Percentiles rank a stretch among this genome's conserved stretches.
phyloP scores from a whole-genome alignment of 371 early-diverging fungal genomes.

The Zychaea mexicana region DNA sequence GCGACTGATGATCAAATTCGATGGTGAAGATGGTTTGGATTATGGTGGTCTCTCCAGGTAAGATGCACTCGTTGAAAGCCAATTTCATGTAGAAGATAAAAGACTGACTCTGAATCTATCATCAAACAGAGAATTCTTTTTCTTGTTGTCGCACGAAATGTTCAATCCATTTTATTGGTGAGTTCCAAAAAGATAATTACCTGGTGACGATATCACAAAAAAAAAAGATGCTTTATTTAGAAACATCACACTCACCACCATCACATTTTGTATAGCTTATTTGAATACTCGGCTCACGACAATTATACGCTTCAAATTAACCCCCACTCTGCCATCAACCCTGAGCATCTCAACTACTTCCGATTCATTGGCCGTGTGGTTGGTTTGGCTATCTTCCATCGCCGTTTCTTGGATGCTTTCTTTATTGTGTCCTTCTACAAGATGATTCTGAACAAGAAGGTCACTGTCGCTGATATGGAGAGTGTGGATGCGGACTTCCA shows the following conservation, averaged over 20 bases:
- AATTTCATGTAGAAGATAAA: too few species aligned
- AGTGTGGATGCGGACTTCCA: constrained; percentile 94
- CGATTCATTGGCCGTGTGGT: constrained; percentile 97
- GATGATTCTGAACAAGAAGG: constrained; percentile 89
- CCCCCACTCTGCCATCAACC: constrained; percentile 94
- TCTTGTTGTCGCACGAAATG: constrained; percentile 96
- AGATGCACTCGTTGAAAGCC: background rate
- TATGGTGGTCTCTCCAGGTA: constrained; percentile 95
- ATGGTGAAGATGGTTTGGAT: constrained; percentile 98
- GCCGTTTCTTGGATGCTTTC: constrained; percentile 95
- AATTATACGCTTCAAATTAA: constrained; percentile 97
- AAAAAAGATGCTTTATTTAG: background rate
- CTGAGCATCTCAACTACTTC: constrained; percentile 98
- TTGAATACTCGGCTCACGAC: constrained; percentile 97
- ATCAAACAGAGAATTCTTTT: constrained; percentile 88
- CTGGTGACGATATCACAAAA: too few species aligned
- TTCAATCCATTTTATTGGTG: constrained; percentile 96
- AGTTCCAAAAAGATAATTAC: background rate
- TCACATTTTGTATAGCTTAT: constrained; percentile 57
- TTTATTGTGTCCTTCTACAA: constrained; percentile 97
- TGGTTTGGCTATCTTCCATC: constrained; percentile 96
- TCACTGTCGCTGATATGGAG: constrained; percentile 92
- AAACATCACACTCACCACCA: background rate
- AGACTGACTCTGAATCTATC: too few species aligned
- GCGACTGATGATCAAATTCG: constrained; percentile 96